Evolutionary conservation across 83 land plant genomes (phyloP), one percentile per base, ranked within the genome.

Genomic region (Thuja plicata): DNA sequence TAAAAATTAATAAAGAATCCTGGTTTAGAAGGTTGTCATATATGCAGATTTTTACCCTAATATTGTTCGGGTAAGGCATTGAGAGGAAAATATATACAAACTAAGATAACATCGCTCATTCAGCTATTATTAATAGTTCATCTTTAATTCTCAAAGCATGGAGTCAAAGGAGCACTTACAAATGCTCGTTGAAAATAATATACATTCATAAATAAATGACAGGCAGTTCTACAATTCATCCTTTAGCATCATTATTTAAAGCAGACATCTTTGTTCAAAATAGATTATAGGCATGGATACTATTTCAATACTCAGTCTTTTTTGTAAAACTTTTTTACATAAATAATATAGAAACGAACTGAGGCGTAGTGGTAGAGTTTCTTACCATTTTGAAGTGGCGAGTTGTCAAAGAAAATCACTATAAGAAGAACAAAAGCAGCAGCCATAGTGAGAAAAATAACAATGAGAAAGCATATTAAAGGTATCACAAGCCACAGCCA

Each of bases 31-130:
- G 40, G 89, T 89, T 38, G 89, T 91, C 52, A 85, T 91, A 35
- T 91, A 91, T 83, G 92, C 91, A 17, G 92, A 89, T 11, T 91
- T 91, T 84, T 91, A 91, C 84, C 92, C 92, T 32, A 91, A 91
- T 35, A 87, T 91, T 70, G 91, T 84, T 5, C 77, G 91, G 27
- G 92, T 91, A 7, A 87, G 82, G 27, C 92, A 91, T 66, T 89
- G 91, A 30, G 92, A 91, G 62, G 87, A 77, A 89, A 91, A 40
- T 91, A 81, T 52, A 87, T 91, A 40, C 92, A 89, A 86, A 91
- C 92, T 71, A 91, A 87, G 74, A 89, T 89, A 9, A 73, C 87
- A 21, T 87, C 91, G 35, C 89, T 91, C 17, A 87, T 89, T 43
- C 88, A 88, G 32, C 62, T 91, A 37, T 87, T 91, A 19, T 71